Conservation (phyloP, 768 basidiomycete genomes). For the Daedaleopsis sinensis region DNA sequence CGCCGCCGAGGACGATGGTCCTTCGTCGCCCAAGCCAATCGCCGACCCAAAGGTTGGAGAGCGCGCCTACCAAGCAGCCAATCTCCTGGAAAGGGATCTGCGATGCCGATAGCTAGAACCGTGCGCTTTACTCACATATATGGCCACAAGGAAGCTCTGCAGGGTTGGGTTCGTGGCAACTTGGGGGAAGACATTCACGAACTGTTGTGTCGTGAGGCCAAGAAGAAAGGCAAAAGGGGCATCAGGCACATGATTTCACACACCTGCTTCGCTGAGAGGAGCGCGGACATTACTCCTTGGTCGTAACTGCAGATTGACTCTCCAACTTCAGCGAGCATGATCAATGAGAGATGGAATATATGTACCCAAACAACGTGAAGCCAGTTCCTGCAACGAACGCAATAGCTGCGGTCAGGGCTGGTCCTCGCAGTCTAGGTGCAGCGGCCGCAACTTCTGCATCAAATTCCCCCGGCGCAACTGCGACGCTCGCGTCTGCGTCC, state of each 20-base stretch:
- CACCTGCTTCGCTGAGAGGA: constrained; percentile 58
- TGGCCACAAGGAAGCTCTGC: constrained; percentile 61
- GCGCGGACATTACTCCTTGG: constrained; percentile 72
- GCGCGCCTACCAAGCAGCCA: constrained; percentile 64
- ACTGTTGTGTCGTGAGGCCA: constrained; percentile 35
- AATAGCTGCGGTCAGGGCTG: constrained; percentile 47
- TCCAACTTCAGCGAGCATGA: neutral
- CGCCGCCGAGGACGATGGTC: constrained; percentile 59
- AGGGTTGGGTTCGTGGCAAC: constrained; percentile 55
- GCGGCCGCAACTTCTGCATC: constrained; percentile 39
- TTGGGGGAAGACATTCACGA: constrained; percentile 60
- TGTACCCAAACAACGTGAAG: constrained; percentile 64
- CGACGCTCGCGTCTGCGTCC: constrained; percentile 5
- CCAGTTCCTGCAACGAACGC: constrained; percentile 62
- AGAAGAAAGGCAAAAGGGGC: neutral
- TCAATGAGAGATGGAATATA: neutral
- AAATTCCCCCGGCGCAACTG: constrained; percentile 24
- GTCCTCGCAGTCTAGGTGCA: constrained; percentile 43
- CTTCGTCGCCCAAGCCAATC: constrained; percentile 61
- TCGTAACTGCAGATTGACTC: constrained; percentile 50
- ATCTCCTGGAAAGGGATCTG: constrained; percentile 48
- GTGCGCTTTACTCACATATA: constrained; percentile 45
- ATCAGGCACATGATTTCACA: neutral
- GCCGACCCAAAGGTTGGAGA: constrained; percentile 63
- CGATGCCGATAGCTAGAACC: neutral